Conservation (phyloP, 108 stramenopile genomes). For the Nitzschia inconspicua region DNA sequence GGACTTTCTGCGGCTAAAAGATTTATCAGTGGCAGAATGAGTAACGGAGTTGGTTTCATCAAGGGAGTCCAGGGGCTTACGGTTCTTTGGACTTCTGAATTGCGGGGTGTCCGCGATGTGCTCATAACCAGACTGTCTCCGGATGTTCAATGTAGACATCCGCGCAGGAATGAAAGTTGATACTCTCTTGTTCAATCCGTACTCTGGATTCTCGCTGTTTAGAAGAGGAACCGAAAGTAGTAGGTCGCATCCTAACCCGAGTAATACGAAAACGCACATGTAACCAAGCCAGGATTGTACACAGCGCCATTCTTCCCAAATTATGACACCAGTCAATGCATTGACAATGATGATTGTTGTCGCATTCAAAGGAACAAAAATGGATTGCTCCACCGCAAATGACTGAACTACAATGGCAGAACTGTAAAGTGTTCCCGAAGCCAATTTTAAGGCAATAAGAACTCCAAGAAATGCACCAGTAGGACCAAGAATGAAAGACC, state of each 20-base stretch:
- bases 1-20: not conserved
- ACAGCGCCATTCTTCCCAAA: slow-evolving; percentile 41
- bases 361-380: slow-evolving; percentile 35
- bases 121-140: too few relatives aligned
- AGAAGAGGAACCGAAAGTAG: slow-evolving; percentile 26
- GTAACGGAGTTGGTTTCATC: too few relatives aligned
- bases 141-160: too few relatives aligned
- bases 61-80: too few relatives aligned
- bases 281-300: slow-evolving; percentile 34
- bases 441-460: slow-evolving; percentile 26
- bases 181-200: slow-evolving; percentile 10
- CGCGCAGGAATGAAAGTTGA: not conserved
- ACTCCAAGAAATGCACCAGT: not conserved
- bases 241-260: slow-evolving; percentile 29
- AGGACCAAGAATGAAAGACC: slow-evolving; percentile 13
- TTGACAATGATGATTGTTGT: slow-evolving; percentile 30
- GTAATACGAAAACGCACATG: slow-evolving; percentile 22
- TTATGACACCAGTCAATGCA: slow-evolving; percentile 33
- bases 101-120: too few relatives aligned
- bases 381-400: slow-evolving; percentile 26
- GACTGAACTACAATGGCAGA: slow-evolving; percentile 39
- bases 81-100: too few relatives aligned
- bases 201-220: slow-evolving; percentile 28
- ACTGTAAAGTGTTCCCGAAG: slow-evolving; percentile 18
- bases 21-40: too few relatives aligned